Percentiles rank a stretch among this genome's conserved stretches.
These are phyloP conservation scores for Trypanosoma melophagium DNA, from an alignment of 208 protist species.

Conservation along the genomic window DNA sequence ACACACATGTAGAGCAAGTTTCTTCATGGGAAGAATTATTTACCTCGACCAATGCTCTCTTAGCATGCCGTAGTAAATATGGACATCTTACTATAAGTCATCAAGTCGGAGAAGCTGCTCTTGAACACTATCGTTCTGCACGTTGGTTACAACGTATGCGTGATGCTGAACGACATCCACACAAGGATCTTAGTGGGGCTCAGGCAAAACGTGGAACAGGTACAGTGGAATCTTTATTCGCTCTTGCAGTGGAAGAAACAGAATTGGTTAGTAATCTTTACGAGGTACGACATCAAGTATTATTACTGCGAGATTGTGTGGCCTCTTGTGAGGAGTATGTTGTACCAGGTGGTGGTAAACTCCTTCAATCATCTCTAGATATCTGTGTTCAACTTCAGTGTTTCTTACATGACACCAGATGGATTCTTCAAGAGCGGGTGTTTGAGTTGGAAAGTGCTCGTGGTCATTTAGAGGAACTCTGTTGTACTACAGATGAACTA, in stretches of 20 bases:
- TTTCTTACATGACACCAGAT: constrained; percentile 45
- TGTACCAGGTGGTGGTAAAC: constrained; percentile 15
- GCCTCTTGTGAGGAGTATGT: constrained; percentile 21
- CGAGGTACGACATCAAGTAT: constrained; percentile 42
- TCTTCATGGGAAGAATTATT: constrained; percentile 71
- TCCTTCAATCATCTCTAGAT: constrained; percentile 51
- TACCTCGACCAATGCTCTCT: constrained; percentile 57
- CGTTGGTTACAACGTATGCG: constrained; percentile 88
- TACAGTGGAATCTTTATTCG: constrained; percentile 71
- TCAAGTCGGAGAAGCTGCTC: constrained; percentile 40
- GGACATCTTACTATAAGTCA: constrained; percentile 26
- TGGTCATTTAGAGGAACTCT: constrained; percentile 45
- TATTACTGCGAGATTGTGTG: constrained; percentile 37
- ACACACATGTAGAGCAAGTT: constrained; percentile 70
- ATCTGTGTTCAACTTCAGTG: constrained; percentile 55
- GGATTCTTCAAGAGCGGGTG: constrained; percentile 57
- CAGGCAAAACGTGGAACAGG: constrained; percentile 78
- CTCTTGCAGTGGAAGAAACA: constrained; percentile 37
- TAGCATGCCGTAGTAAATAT: constrained; percentile 48
- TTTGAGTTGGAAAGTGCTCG: constrained; percentile 27
- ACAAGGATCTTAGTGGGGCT: constrained; percentile 83
- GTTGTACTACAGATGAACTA: constrained; percentile 38
- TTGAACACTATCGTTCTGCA: constrained; percentile 67
- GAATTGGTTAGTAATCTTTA: constrained; percentile 37
- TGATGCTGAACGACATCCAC: constrained; percentile 70